Evolutionary conservation across 495 filamentous ascomycete species (phyloP), one percentile per base, ranked within the genome.

Genomic region (Penicillium paxilli): DNA sequence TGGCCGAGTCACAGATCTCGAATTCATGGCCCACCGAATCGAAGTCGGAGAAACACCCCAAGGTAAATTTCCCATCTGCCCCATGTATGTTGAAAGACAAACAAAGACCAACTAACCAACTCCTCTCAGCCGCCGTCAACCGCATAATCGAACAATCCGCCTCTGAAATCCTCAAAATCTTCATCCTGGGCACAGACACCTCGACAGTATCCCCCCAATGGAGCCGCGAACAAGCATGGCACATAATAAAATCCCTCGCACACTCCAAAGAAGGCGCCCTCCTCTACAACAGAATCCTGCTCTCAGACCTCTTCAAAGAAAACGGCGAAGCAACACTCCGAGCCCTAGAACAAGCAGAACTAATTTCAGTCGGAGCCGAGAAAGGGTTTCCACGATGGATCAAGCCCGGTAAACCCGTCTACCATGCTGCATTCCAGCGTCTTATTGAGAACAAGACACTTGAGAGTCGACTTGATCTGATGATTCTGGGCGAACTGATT

Each of bases 121-220:
- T 4, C 51, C 2, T 17, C n/a, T 54, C 28, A 81, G 81, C 86
- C 58, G 94, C 94, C n/a, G 87, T 97, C 12, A 73, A 82, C 26
- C 90, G 96, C 57, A 98, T 98, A 49, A 89, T 94, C 37, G 85
- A 90, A 28, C 90, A 96, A 57, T 86, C 87, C 8, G 86, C 91
- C 9, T 88, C 87, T 3, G 95, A 98, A 66, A 92, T 98, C 41
- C 65, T 96, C 48, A 96, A 97, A 64, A 90, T 96, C 78, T 98
- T 92, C 74, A 80, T 98, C 23, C 76, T 96, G 1, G 80, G 78
- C 25, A 52, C 59, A 2, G 69, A 74, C 16, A 63, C 63, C 1
- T 58, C 40, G 75, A 78, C 47, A 74, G 60, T 61, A 75, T 77
- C 49, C 71, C 63, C 65, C 19, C 66, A 82, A 47, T 98, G 91